These are phyloP conservation scores for Ogataea pini DNA, from an alignment of 805 yeast species.

Conservation along the genomic window DNA sequence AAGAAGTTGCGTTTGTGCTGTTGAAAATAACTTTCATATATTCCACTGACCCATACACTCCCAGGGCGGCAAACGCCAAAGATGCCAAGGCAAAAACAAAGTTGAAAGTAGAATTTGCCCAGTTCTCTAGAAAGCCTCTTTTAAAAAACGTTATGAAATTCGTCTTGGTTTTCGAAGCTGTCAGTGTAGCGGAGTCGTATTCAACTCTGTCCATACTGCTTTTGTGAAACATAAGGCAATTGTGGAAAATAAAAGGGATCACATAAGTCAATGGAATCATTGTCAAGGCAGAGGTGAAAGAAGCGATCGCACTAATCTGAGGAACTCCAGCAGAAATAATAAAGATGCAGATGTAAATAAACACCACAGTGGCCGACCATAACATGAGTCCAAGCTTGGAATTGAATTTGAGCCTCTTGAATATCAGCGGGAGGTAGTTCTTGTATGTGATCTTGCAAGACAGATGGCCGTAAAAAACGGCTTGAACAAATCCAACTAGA, in stretches of 20 bases:
- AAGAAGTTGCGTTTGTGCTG: conserved; percentile 31
- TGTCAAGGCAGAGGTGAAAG: conserved; percentile 29
- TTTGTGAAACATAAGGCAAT: conserved; percentile 22
- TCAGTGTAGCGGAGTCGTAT: conserved; percentile 16
- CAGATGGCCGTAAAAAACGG: conserved; percentile 47
- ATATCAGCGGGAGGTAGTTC: conserved; percentile 36
- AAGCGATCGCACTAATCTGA: conserved; percentile 26
- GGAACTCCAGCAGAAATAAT: conserved; percentile 31
- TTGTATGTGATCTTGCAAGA: conserved; percentile 48
- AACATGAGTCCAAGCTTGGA: conserved; percentile 33
- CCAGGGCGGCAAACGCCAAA: conserved; percentile 32
- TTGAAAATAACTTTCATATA: conserved; percentile 31
- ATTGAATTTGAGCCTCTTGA: conserved; percentile 35
- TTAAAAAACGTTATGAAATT: conserved; percentile 7
- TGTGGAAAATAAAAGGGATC: conserved; percentile 25
- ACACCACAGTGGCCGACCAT: conserved; percentile 19
- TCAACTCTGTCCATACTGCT: conserved; percentile 5
- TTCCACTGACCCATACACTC: conserved; percentile 33
- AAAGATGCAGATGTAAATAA: conserved; percentile 19
- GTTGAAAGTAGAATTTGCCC: conserved; percentile 24
- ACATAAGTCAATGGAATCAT: conserved; percentile 33
- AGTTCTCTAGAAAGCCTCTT: conserved; percentile 23
- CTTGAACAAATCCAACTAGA: conserved; percentile 44
- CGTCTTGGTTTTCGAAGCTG: conserved; percentile 5
- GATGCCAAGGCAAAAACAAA: conserved; percentile 27